These are phyloP conservation scores for Cutaneotrichosporon sp. DNA, from an alignment of 1,284 basidiomycete genomes.

Conservation along the genomic window DNA sequence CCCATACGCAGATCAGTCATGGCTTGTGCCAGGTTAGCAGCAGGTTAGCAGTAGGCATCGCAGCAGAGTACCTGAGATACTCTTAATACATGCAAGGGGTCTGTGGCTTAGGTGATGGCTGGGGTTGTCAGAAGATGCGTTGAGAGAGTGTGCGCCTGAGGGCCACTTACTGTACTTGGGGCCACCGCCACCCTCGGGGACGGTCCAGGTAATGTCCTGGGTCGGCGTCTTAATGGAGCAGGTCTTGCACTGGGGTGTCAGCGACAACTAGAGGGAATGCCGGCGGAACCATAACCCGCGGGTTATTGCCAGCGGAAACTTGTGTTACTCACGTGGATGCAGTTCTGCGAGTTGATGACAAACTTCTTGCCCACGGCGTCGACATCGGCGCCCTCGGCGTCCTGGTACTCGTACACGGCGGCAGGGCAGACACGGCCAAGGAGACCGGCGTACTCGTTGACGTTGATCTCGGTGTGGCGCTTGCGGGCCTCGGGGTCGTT, in stretches of 20 bases:
- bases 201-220: constrained; percentile 84
- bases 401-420: constrained; percentile 94
- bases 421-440: constrained; percentile 89
- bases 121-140: not conserved
- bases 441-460: constrained; percentile 75
- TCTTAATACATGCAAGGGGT: constrained; percentile 5
- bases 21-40: not conserved
- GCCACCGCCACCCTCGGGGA: constrained; percentile 87
- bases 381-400: constrained; percentile 54
- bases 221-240: constrained; percentile 88
- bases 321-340: constrained; percentile 45
- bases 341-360: constrained; percentile 85
- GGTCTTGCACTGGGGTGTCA: constrained; percentile 69
- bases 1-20: constrained; percentile 20
- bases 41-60: too few species aligned
- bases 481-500: constrained; percentile 51
- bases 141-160: not conserved
- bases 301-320: not conserved
- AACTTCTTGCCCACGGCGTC: constrained; percentile 73
- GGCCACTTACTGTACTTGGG: constrained; percentile 75
- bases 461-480: constrained; percentile 72
- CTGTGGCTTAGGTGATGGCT: constrained; percentile 1
- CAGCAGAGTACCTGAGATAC: not conserved
- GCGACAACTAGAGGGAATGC: constrained; percentile 4
- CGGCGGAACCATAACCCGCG: not conserved